Percentiles rank a stretch among this genome's conserved stretches.
Conservation (phyloP, 1,284 basidiomycete species). For the Apiotrichum gracile region DNA sequence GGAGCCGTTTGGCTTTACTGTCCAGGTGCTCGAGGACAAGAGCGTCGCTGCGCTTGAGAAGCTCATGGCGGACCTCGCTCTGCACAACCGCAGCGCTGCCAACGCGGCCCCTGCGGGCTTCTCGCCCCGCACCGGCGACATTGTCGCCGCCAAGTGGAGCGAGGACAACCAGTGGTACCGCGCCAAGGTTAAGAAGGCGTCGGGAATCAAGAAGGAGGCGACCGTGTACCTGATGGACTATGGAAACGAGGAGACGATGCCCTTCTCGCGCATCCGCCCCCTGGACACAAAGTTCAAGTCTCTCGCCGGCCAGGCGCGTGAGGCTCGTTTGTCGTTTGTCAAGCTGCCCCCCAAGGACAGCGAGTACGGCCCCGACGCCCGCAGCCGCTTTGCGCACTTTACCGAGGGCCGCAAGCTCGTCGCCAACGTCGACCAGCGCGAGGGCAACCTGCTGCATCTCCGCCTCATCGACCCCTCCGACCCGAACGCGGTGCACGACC, state of each 20-base stretch:
- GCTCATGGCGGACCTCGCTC: conserved; percentile 86
- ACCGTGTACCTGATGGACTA: conserved; percentile 49
- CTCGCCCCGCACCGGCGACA: conserved; percentile 71
- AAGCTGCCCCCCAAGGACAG: conserved; percentile 69
- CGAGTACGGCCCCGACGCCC: conserved; percentile 77
- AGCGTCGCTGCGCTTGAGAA: conserved; percentile 84
- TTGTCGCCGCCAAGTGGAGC: conserved; percentile 66
- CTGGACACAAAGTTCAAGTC: conserved; percentile 79
- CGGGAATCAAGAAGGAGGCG: conserved; percentile 65
- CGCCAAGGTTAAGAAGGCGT: conserved; percentile 74
- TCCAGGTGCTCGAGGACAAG: conserved; percentile 77
- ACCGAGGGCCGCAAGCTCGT: conserved; percentile 84
- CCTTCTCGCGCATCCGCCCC: conserved; percentile 65
- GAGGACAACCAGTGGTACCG: conserved; percentile 87
- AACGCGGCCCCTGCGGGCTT: conserved; percentile 58
- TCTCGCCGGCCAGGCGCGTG: conserved; percentile 60
- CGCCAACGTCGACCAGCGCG: conserved; percentile 80
- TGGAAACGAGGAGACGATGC: conserved; percentile 78
- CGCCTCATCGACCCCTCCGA: conserved; percentile 80
- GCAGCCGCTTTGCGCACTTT: conserved; percentile 74
- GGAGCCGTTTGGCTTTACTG: conserved; percentile 75
- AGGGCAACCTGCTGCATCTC: conserved; percentile 70
- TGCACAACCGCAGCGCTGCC: conserved; percentile 66
- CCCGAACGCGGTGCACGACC: conserved; percentile 60
- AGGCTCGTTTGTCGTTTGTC: conserved; percentile 57